These are phyloP conservation scores for Cenchrus americanus DNA, from an alignment of 176 grass and related monocot species.

Conservation along the genomic window DNA sequence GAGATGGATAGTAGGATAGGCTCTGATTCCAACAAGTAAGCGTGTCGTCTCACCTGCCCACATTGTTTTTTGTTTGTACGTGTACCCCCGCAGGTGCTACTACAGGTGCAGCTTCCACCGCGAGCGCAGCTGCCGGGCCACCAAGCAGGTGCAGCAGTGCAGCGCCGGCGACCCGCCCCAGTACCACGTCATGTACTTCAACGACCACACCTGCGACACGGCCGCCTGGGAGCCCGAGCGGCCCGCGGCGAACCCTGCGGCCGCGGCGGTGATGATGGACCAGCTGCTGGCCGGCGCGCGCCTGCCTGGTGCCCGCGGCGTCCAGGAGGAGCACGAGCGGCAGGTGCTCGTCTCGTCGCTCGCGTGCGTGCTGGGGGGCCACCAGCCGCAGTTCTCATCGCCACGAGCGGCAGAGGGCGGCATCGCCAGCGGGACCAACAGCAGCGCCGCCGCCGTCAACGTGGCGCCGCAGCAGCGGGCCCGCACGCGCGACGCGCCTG, in stretches of 20 bases:
- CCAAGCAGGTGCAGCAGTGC: slow-evolving; percentile 66
- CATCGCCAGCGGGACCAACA: neutral
- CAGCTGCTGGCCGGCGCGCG: no score
- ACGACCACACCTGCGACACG: slow-evolving; percentile 60
- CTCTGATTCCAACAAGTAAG: slow-evolving; percentile 2
- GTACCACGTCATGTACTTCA: slow-evolving; percentile 54
- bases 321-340: slow-evolving; percentile 48
- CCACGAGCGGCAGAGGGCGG: no score
- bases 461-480: neutral
- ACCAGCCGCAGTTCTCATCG: neutral
- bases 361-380: slow-evolving; percentile 42
- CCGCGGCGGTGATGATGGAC: no score
- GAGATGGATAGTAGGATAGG: neutral
- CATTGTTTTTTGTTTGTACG: neutral
- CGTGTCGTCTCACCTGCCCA: neutral
- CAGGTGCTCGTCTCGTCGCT: slow-evolving; percentile 52
- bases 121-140: slow-evolving; percentile 59
- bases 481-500: neutral
- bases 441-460: neutral
- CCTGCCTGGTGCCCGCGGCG: neutral
- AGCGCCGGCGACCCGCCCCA: slow-evolving; percentile 35
- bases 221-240: slow-evolving; percentile 4
- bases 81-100: slow-evolving; percentile 53
- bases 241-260: neutral
- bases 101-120: slow-evolving; percentile 61